Conservation (phyloP, 1,284 basidiomycete genomes). For the Porphyrellus sp. region DNA sequence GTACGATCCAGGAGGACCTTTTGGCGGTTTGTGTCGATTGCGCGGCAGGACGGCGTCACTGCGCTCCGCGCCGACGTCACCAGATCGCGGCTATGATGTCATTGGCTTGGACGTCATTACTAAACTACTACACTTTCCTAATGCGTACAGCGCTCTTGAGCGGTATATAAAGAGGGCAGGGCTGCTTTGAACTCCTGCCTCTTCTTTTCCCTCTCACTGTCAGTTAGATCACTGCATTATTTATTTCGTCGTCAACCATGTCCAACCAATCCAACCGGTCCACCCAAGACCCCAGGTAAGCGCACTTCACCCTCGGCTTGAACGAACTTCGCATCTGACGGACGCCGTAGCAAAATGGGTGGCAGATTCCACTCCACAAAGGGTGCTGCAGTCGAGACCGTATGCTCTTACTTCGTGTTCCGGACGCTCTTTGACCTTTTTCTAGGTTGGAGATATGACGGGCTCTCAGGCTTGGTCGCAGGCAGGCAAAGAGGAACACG, state of each 20-base stretch:
- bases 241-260: not conserved
- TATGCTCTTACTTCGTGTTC: constrained; percentile 11
- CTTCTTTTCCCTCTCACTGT: constrained; percentile 3
- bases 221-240: not conserved
- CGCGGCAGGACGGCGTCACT: not conserved
- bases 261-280: constrained; percentile 16
- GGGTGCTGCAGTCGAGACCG: constrained; percentile 60
- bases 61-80: constrained; percentile 23
- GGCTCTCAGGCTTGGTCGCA: constrained; percentile 48
- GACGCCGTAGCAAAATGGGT: constrained; percentile 48
- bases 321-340: constrained; percentile 5
- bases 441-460: constrained; percentile 47
- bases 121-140: constrained; percentile 29
- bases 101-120: constrained; percentile 25
- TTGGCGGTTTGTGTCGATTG: constrained; percentile 12
- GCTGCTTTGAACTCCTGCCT: not conserved
- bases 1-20: not conserved
- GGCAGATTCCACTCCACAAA: constrained; percentile 62
- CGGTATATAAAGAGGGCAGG: constrained; percentile 28
- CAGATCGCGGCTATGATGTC: constrained; percentile 30
- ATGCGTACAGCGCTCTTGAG: constrained; percentile 23
- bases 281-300: constrained; percentile 32
- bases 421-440: not conserved
- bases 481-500: constrained; percentile 65
- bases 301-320: not conserved